Percentiles rank a stretch among this genome's conserved stretches.
phyloP scores from a whole-genome alignment of 192 early-diverging fungal species.

The Tieghemiomyces parasiticus region DNA sequence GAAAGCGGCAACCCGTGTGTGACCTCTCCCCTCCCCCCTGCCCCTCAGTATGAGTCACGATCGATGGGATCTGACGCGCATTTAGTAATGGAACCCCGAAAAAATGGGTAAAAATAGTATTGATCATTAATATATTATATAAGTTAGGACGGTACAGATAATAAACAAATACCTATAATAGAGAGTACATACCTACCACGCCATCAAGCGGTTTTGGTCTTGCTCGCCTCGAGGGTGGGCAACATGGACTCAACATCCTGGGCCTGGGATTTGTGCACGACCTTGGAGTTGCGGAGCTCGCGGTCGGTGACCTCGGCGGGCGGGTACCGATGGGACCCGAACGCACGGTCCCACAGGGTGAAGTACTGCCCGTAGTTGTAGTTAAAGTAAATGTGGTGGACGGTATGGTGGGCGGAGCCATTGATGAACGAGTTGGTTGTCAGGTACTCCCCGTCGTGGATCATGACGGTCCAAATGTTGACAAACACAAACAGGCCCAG shows the following conservation, averaged over 20 bases:
- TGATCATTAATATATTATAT: not conserved
- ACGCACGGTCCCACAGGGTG: slow-evolving; percentile 79
- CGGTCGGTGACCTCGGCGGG: slow-evolving; percentile 47
- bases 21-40: no score
- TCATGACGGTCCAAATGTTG: slow-evolving; percentile 92
- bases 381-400: slow-evolving; percentile 98
- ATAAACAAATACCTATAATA: not conserved
- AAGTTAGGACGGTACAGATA: not conserved
- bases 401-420: slow-evolving; percentile 87
- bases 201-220: not conserved
- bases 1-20: no score
- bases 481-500: slow-evolving; percentile 71
- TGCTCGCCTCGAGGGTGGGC: slow-evolving; percentile 5
- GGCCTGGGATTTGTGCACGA: slow-evolving; percentile 47
- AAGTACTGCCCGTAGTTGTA: slow-evolving; percentile 99
- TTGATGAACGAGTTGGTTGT: slow-evolving; percentile 56
- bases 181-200: not conserved
- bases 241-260: slow-evolving; percentile 35
- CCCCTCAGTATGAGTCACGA: no score
- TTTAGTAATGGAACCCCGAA: not conserved
- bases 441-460: slow-evolving; percentile 87
- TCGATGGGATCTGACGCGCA: not conserved
- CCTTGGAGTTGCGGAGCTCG: slow-evolving; percentile 38
- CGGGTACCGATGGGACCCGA: slow-evolving; percentile 53
- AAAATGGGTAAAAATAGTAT: not conserved